Evolutionary conservation across 192 early-diverging fungal species (phyloP), one percentile per base, ranked within the genome.

Genomic region (Coemansia sp.): DNA sequence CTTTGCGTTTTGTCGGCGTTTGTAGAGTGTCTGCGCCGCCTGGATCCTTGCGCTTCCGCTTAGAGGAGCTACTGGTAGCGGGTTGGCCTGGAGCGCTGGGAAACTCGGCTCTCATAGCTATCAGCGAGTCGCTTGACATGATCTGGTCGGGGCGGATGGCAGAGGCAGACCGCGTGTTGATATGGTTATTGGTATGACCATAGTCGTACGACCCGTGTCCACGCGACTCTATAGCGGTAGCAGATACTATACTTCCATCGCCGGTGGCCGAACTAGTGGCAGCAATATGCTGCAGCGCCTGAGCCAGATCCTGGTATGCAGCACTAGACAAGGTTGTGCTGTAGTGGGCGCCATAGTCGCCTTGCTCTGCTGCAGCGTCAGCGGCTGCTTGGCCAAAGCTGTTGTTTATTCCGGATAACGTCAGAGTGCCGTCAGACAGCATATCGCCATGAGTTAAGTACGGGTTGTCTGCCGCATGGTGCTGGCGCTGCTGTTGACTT

Each of bases 231-330:
- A 43, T 36, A 18, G 19, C 62, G 1, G 18, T 40, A 10, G 62
- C 33, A 3, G 62, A 44, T 1, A 64, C 19, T 18, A 56, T 48
- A 15, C 65, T 52, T 24, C 63, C 33, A 12, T 60, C 43, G 43
- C 43, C 63, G 8, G 65, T 15, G 19, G 58, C 59, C 3, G 62
- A 14, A 0, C 69, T 60, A 3, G 76, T 67, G 1, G 72, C 72
- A 3, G 72, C 72, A 19, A 79, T 79, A 52, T 72, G 66, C 52
- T 58, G 76, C 29, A 78, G 63, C 14, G 70, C 76, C 52, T 78
- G 76, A 22, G 69, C 76, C 39, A 78, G 42, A 40, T 78, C 69
- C 37, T 63, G 74, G 46, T 68, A 78, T 12, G 61, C 69, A 3
- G 65, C 62, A n/a, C 24, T 68, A 34, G 65, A 63, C 10, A 78